Conservation (phyloP, 768 basidiomycete genomes). For the Suillus placidus region DNA sequence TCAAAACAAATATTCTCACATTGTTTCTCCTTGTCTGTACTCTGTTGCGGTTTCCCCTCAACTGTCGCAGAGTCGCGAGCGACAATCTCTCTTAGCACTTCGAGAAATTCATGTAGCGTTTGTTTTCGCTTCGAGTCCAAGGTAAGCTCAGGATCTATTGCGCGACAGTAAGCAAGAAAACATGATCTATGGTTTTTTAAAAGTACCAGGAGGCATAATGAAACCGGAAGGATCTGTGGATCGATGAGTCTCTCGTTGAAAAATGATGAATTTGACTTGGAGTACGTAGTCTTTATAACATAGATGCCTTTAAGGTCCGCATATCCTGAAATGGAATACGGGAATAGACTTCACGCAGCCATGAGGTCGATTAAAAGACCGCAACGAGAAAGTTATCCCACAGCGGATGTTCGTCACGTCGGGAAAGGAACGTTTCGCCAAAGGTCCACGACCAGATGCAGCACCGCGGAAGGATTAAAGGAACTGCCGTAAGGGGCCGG, state of each 20-base stretch:
- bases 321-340: slow-evolving; percentile 3
- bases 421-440: slow-evolving; percentile 6
- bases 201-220: slow-evolving; percentile 1
- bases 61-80: not conserved
- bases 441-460: not conserved
- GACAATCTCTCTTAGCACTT: not conserved
- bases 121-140: not conserved
- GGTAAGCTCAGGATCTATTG: not conserved
- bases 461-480: slow-evolving; percentile 5
- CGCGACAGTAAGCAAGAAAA: not conserved
- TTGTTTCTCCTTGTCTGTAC: not conserved
- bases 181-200: not conserved
- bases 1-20: slow-evolving; percentile 1
- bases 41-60: not conserved
- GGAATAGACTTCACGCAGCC: slow-evolving; percentile 2
- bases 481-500: not conserved
- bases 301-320: slow-evolving; percentile 8
- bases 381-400: not conserved
- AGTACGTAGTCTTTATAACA: slow-evolving; percentile 1
- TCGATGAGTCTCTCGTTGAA: not conserved
- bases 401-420: slow-evolving; percentile 3
- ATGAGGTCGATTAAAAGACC: slow-evolving; percentile 4
- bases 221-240: not conserved
- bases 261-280: slow-evolving; percentile 18
- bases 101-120: slow-evolving; percentile 2